A percentile compares a stretch with the other conserved stretches of the same genome.
Conservation (phyloP, 768 basidiomycete species). For the Kondoa malvinella region DNA sequence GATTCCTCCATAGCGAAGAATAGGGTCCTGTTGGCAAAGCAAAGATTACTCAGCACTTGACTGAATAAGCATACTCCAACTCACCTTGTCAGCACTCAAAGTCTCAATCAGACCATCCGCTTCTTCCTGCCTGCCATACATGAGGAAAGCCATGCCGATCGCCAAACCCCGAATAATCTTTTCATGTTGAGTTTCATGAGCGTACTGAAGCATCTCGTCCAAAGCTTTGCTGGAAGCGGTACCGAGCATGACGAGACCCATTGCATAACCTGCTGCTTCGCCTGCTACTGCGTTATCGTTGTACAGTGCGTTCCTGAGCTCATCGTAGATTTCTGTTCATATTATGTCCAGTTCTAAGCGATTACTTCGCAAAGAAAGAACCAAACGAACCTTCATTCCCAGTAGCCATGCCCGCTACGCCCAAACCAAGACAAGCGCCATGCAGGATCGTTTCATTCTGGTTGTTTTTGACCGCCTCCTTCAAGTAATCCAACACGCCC, state of each 20-base stretch:
- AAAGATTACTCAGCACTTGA: neutral
- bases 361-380: neutral
- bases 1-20: slow-evolving; percentile 91
- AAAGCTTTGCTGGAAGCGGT: slow-evolving; percentile 61
- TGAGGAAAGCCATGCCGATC: slow-evolving; percentile 78
- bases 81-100: slow-evolving; percentile 70
- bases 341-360: neutral
- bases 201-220: slow-evolving; percentile 90
- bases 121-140: slow-evolving; percentile 80
- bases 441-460: slow-evolving; percentile 80
- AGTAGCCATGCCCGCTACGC: slow-evolving; percentile 85
- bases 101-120: slow-evolving; percentile 66
- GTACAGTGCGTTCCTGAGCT: slow-evolving; percentile 72
- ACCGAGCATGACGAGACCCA: slow-evolving; percentile 98
- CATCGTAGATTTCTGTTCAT: slow-evolving; percentile 62
- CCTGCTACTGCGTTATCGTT: slow-evolving; percentile 89
- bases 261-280: slow-evolving; percentile 87
- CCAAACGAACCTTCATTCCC: slow-evolving; percentile 43
- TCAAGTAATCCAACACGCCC: slow-evolving; percentile 41
- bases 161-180: slow-evolving; percentile 96
- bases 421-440: slow-evolving; percentile 90
- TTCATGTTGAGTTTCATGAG: slow-evolving; percentile 93
- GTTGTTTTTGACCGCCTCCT: slow-evolving; percentile 58
- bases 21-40: slow-evolving; percentile 57
- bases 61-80: slow-evolving; percentile 19